phyloP scores from a whole-genome alignment of 768 basidiomycete species.

The Paxillus ammoniavirescens region DNA sequence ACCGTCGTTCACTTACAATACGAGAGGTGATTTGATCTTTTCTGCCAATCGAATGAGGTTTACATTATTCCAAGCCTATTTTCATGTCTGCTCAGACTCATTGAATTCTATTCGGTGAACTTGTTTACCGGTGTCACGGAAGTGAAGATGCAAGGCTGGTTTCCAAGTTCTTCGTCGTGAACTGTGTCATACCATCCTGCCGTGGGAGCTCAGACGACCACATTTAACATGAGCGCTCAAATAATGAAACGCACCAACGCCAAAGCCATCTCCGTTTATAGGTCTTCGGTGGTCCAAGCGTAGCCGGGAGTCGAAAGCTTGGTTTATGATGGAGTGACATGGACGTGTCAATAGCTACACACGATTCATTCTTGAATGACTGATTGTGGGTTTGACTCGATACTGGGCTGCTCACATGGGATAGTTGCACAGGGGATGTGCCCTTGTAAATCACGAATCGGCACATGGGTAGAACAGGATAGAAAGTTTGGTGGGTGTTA shows the following conservation, averaged over 20 bases:
- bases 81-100: constrained; percentile 9
- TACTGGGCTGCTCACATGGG: constrained; percentile 54
- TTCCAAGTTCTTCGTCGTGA: constrained; percentile 78
- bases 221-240: not conserved
- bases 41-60: constrained; percentile 93
- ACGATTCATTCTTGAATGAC: constrained; percentile 4
- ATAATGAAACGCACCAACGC: constrained; percentile 64
- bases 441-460: constrained; percentile 96
- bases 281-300: constrained; percentile 77
- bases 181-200: constrained; percentile 93
- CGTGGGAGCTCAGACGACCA: not conserved
- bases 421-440: constrained; percentile 87
- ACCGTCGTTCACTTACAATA: constrained; percentile 62
- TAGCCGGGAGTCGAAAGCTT: constrained; percentile 92
- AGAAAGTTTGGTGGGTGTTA: not conserved
- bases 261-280: constrained; percentile 97
- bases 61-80: constrained; percentile 93
- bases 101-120: not conserved
- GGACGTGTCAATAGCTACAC: constrained; percentile 85
- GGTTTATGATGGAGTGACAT: constrained; percentile 94
- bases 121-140: constrained; percentile 82
- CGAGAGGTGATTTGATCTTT: constrained; percentile 94
- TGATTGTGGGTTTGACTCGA: not conserved
- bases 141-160: constrained; percentile 93
- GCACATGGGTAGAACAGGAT: constrained; percentile 53